Base-by-base conservation (phyloP, 2,329 filamentous ascomycete species). In the Botrytis elliptica region DNA sequence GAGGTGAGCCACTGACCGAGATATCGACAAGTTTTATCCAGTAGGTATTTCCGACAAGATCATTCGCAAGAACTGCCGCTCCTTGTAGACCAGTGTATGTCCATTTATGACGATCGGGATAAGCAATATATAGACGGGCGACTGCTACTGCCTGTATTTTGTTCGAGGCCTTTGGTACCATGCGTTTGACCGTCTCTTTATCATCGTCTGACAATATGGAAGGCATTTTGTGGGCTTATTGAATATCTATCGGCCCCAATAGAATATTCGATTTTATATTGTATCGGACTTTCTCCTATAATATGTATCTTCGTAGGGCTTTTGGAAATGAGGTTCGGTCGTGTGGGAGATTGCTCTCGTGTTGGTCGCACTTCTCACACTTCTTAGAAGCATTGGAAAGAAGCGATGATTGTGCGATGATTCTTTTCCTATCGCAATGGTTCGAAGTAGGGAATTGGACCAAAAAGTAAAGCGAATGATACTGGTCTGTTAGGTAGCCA, bases 21-120 rank as follows among this genome's bases (percentile, higher is more conserved):
- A 99, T 91, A 82, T 99, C 96, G 70, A 99, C 96, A 84, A 99
- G 86, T 86, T 99, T 99, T 78, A 99, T 86, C 94, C 95, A 99
- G 84, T 95, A 97, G 0, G 96, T 98, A 83, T 97, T 92, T 77
- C 96, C 96, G 42, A 98, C 94, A 57, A 97, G 85, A 82, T 99
- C 96, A 82, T 98, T 97, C 78, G 94, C 92, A 76, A 99, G 89
- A 71, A 98, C 95, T 52, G 91, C 89, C 69, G 96, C 96, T 71
- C 96, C 96, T 82, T 98, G 96, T 64, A 98, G 84, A 22, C 95
- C 96, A 0, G 95, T 97, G 82, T 95, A 97, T 42, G 90, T 95
- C 96, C 96, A 99, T 94, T 87, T 90, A 76, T 90, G 88, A 76
- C 88, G 88, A 84, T 96, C 90, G 20, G 96, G 96, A 81, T 97